These are phyloP conservation scores for Cordyceps farinosa DNA, from an alignment of 2,329 filamentous ascomycete species.

Conservation along the genomic window DNA sequence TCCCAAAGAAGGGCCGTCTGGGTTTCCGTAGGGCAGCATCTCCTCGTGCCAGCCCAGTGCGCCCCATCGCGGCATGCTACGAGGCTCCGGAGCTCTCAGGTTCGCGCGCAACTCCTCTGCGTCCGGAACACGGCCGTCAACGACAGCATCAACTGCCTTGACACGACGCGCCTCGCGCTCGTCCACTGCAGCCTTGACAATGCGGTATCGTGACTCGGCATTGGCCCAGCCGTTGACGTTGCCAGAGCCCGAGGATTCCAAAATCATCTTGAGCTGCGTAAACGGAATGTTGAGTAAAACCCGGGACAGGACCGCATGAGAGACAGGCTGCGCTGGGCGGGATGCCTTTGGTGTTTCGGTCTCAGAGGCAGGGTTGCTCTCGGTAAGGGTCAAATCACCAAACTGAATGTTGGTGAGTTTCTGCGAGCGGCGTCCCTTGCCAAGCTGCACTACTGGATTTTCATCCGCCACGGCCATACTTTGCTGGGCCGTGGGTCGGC, in stretches of 20 bases:
- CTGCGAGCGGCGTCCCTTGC: constrained; percentile 40
- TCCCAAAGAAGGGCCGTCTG: constrained; percentile 40
- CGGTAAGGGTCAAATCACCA: constrained; percentile 55
- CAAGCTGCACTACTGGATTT: constrained; percentile 35
- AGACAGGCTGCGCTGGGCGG: constrained; percentile 28
- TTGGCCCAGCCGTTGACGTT: constrained; percentile 49
- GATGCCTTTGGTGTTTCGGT: constrained; percentile 28
- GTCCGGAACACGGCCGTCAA: constrained; percentile 33
- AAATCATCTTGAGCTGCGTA: constrained; percentile 58
- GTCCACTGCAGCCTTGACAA: constrained; percentile 48
- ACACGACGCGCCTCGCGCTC: constrained; percentile 57
- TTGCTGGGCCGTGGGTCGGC: constrained; percentile 15
- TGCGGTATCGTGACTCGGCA: constrained; percentile 43
- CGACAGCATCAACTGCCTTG: constrained; percentile 43
- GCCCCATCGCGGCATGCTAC: constrained; percentile 42
- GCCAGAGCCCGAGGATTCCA: constrained; percentile 57
- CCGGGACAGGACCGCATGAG: constrained; percentile 56
- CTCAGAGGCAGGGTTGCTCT: constrained; percentile 25
- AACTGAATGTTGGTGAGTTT: constrained; percentile 65
- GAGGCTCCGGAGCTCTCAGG: constrained; percentile 38
- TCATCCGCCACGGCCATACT: constrained; percentile 29
- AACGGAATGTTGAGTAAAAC: constrained; percentile 69
- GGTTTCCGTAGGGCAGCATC: constrained; percentile 33
- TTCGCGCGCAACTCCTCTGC: constrained; percentile 34
- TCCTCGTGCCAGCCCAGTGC: constrained; percentile 50